These are phyloP conservation scores for Solanum tacnaense DNA, from an alignment of 257 asterid species.

Conservation along the genomic window DNA sequence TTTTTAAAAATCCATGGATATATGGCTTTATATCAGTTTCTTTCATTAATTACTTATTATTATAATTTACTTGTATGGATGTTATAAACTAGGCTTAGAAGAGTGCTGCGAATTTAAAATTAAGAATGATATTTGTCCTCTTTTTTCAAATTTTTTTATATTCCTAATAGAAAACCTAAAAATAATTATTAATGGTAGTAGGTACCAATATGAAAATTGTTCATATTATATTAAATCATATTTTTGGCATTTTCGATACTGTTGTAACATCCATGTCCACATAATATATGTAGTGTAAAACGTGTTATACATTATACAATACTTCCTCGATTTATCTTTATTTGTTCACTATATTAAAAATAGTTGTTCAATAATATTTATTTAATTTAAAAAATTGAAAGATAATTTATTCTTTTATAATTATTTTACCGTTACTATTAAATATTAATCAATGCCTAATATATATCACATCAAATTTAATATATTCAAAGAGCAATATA, in stretches of 20 bases:
- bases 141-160: too few relatives aligned
- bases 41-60: neutral
- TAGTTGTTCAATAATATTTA: too few relatives aligned
- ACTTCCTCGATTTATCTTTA: too few relatives aligned
- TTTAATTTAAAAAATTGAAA: too few relatives aligned
- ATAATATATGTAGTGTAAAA: neutral
- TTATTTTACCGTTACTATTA: too few relatives aligned
- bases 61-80: neutral
- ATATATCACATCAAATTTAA: too few relatives aligned
- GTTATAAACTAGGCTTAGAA: neutral
- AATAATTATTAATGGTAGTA: neutral
- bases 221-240: neutral
- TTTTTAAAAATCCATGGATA: neutral
- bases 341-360: too few relatives aligned
- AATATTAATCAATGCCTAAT: too few relatives aligned
- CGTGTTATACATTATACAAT: neutral
- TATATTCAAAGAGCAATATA: too few relatives aligned
- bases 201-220: neutral
- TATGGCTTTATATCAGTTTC: neutral
- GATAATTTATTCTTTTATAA: too few relatives aligned
- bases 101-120: neutral
- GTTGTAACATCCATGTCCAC: neutral
- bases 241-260: neutral
- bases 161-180: too few relatives aligned
- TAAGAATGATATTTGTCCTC: too few relatives aligned